Evolutionary conservation across 495 filamentous ascomycete species (phyloP).

Genomic region (Penicillium cosmopolitanum): DNA sequence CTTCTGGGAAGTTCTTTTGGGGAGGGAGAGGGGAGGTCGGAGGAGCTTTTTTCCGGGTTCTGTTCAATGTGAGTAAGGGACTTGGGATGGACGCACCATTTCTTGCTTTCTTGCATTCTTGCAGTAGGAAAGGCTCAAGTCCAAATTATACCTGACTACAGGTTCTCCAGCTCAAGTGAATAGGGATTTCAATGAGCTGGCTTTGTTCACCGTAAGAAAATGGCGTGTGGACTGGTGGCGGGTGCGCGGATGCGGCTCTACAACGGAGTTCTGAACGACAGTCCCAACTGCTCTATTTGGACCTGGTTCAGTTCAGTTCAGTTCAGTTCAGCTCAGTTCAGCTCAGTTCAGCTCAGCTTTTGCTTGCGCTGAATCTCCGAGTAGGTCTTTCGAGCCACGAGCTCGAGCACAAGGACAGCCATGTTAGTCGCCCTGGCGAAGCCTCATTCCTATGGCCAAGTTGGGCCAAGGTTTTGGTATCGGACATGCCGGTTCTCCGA

Average conservation of each 20-base stretch:
- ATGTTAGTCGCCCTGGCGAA: neutral
- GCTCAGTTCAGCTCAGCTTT: neutral
- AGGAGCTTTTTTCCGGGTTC: conserved; percentile 44
- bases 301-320: neutral
- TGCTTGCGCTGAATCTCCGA: neutral
- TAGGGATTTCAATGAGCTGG: neutral
- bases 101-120: neutral
- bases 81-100: conserved; percentile 20
- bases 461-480: neutral
- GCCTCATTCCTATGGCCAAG: neutral
- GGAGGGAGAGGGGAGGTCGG: conserved; percentile 32
- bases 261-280: conserved; percentile 21
- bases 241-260: conserved; percentile 26
- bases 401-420: neutral
- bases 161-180: conserved; percentile 6
- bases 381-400: neutral
- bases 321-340: neutral
- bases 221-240: neutral
- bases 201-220: too few species aligned
- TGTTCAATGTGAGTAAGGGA: conserved; percentile 28
- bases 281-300: neutral
- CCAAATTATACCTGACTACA: neutral
- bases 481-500: neutral
- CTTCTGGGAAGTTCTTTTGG: conserved; percentile 35
- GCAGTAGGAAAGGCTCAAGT: neutral